Percentiles rank a stretch among this genome's conserved stretches.
Conservation (phyloP, 495 filamentous ascomycete genomes). For the Xylaria telfairii region DNA sequence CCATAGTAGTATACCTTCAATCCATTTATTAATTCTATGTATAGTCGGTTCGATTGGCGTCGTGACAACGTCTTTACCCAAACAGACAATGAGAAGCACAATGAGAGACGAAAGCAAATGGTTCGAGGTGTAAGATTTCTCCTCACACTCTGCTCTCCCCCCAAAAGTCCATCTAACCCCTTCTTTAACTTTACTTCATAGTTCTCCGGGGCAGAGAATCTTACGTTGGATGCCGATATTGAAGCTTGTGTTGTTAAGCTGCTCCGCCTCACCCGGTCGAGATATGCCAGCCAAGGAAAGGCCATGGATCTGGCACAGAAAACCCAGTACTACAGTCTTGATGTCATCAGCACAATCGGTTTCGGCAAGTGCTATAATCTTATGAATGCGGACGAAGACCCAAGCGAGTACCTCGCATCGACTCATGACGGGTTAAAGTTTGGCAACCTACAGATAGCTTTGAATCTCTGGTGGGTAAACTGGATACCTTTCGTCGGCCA, state of each 20-base stretch:
- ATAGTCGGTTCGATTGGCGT: slow-evolving; percentile 37
- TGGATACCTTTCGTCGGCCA: slow-evolving; percentile 32
- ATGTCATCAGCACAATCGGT: slow-evolving; percentile 53
- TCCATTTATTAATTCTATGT: background rate
- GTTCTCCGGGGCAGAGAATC: slow-evolving; percentile 53
- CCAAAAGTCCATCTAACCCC: background rate
- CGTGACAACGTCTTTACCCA: slow-evolving; percentile 45
- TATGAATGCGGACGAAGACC: slow-evolving; percentile 46
- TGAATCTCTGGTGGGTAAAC: slow-evolving; percentile 20
- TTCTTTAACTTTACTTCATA: slow-evolving; percentile 22
- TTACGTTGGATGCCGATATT: slow-evolving; percentile 40
- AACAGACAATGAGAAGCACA: slow-evolving; percentile 40
- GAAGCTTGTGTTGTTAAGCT: slow-evolving; percentile 40
- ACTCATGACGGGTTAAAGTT: slow-evolving; percentile 40
- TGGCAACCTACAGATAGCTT: slow-evolving; percentile 23
- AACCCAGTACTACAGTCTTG: slow-evolving; percentile 52
- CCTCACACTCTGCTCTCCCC: background rate
- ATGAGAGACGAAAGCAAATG: slow-evolving; percentile 41
- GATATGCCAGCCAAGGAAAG: slow-evolving; percentile 40
- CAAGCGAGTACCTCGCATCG: slow-evolving; percentile 48
- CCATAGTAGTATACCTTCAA: background rate
- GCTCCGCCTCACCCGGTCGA: slow-evolving; percentile 36
- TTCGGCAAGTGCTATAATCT: slow-evolving; percentile 51
- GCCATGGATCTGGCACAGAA: slow-evolving; percentile 50
- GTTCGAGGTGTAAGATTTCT: slow-evolving; percentile 45